Base-by-base conservation (phyloP, 2,329 filamentous ascomycete genomes). In the Exophiala spinifera region DNA sequence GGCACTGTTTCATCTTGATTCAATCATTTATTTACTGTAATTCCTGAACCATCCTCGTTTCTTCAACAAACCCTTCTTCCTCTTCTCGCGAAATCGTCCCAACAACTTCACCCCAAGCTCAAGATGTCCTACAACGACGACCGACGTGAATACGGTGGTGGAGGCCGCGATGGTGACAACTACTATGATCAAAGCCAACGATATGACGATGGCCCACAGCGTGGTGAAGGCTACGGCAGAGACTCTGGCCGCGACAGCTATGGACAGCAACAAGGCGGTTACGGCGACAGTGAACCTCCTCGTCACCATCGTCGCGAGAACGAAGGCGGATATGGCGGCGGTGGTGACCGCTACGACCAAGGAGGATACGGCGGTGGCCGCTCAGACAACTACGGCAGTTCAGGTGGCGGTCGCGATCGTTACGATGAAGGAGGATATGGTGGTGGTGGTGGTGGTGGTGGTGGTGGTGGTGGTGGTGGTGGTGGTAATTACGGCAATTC, bases 171-270 rank as follows among this genome's bases (percentile, higher is more conserved):
- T 31, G 60, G 55, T 15, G 56, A 55, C 31, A 51, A 59, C 31
- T 51, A 63, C 44, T 61, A 62, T 15, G 59, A 63, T 36, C 60
- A 56, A 47, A 46, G 46, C 25, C 62, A 62, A 44, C 61, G 61
- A 37, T 61, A 50, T 46, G 48, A 59, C 33, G 49, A 54, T 28
- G 36, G 46, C 28, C 46, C 56, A 20, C 47, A 51, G 36, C n/a
- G 36, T 10, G n/a, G 13, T 39, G 36, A 19, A 6, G 36, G 36
- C 11, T n/a, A 19, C 14, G 23, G 56, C 31, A 44, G 53, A 20
- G 56, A 57, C 53, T 53, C 60, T 13, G 51, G 52, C 14, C 36
- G 53, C 1, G 40, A 54, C 25, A 48, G 51, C 20, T 60, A 52
- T 13, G 49, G 49, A 17, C 51, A 57, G 5, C 55, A 53, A 20